These are phyloP conservation scores for Phyllosticta citriasiana DNA, from an alignment of 2,329 filamentous ascomycete genomes.

Conservation along the genomic window DNA sequence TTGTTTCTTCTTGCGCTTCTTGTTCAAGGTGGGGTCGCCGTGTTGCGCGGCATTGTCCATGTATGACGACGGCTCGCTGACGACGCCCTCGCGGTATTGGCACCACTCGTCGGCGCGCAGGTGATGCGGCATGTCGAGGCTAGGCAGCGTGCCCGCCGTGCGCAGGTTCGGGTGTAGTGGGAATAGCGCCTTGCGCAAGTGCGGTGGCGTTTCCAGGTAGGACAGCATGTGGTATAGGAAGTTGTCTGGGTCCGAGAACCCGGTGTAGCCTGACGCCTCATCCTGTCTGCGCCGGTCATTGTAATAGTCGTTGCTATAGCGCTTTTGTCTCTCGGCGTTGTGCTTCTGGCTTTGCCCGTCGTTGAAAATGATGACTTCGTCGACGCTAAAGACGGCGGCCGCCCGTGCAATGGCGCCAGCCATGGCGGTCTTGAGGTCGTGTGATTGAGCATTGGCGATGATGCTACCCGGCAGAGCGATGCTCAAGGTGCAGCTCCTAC, in stretches of 20 bases:
- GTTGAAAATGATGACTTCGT: conserved; percentile 75
- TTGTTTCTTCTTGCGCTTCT: conserved; percentile 32
- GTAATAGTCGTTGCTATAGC: conserved; percentile 21
- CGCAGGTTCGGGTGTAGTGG: conserved; percentile 69
- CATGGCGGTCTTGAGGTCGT: conserved; percentile 64
- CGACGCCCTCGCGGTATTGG: conserved; percentile 69
- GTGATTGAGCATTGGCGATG: conserved; percentile 58
- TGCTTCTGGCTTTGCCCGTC: conserved; percentile 43
- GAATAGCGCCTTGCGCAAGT: conserved; percentile 67
- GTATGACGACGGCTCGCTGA: conserved; percentile 29
- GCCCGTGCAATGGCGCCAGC: conserved; percentile 71
- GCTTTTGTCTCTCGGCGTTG: conserved; percentile 12
- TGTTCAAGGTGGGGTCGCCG: conserved; percentile 14
- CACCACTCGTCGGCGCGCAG: conserved; percentile 67
- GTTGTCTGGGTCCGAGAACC: conserved; percentile 54
- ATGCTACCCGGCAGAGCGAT: conserved; percentile 72
- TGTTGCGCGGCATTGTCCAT: not conserved
- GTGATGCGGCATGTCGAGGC: conserved; percentile 78
- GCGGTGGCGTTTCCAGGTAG: conserved; percentile 76
- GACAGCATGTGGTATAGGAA: conserved; percentile 70
- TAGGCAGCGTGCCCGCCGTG: conserved; percentile 62
- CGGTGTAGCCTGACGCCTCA: conserved; percentile 26
- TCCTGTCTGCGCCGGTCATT: conserved; percentile 35
- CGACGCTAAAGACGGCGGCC: conserved; percentile 71
- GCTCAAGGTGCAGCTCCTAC: conserved; percentile 63